Percentiles rank a stretch among this genome's conserved stretches.
phyloP scores from a whole-genome alignment of 768 basidiomycete genomes.

The Bullera alba region DNA sequence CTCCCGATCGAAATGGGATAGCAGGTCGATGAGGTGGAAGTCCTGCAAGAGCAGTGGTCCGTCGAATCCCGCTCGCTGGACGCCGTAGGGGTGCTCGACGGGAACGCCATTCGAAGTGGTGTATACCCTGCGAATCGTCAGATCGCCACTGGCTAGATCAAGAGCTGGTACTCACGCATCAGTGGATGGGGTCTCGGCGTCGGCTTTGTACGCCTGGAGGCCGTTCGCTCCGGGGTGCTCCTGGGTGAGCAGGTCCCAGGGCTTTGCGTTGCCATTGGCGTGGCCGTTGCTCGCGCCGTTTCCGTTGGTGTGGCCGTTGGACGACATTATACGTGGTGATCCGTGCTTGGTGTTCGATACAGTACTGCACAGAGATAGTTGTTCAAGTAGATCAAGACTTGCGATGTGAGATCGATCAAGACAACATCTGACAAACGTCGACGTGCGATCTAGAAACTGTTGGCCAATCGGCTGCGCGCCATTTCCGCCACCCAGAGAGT shows the following conservation, averaged over 20 bases:
- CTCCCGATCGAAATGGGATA: conserved; percentile 62
- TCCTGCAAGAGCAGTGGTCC: conserved; percentile 86
- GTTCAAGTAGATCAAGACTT: neutral
- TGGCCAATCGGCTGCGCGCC: too few species aligned
- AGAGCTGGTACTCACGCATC: neutral
- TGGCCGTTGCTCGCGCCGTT: too few species aligned
- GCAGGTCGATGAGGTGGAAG: conserved; percentile 64
- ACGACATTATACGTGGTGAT: too few species aligned
- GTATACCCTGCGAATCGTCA: conserved; percentile 50
- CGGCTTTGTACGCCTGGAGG: neutral
- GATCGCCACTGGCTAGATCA: neutral
- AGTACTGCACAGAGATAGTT: neutral
- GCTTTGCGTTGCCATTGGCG: too few species aligned
- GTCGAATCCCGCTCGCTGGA: conserved; percentile 63
- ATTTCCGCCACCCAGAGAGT: too few species aligned
- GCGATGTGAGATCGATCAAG: neutral
- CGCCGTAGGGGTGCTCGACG: conserved; percentile 53
- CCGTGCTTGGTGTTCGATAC: neutral
- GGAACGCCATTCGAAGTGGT: conserved; percentile 81
- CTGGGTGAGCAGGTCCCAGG: too few species aligned
- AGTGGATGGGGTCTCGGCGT: neutral
- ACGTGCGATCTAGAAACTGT: too few species aligned
- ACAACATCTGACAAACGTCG: neutral
- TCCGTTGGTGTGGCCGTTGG: too few species aligned
- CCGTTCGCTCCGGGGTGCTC: neutral